Evolutionary conservation across 257 asterid species (phyloP).

Genomic region (Gentiana straminea): DNA sequence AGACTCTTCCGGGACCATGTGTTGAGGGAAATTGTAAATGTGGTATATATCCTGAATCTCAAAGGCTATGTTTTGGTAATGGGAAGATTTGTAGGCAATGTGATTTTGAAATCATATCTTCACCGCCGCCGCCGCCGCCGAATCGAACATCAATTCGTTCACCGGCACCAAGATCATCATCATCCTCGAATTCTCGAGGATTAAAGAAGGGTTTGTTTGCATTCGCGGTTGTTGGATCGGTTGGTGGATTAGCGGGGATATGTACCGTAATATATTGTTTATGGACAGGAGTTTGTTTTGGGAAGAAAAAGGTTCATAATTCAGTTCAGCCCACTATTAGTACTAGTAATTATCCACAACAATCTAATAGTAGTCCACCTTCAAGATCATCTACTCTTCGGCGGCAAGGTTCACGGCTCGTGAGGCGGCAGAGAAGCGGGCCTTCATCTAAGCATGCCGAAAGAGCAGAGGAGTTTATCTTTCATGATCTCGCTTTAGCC

Average conservation of each 20-base stretch:
- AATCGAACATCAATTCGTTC: constrained; percentile 13
- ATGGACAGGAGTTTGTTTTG: constrained; percentile 66
- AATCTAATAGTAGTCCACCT: constrained; percentile 39
- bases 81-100: constrained; percentile 71
- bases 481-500: constrained; percentile 50
- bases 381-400: constrained; percentile 72
- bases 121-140: constrained; percentile 13
- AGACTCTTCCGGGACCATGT: constrained; percentile 69
- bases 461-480: constrained; percentile 60
- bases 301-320: constrained; percentile 69
- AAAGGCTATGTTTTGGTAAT: constrained; percentile 51
- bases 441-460: constrained; percentile 65
- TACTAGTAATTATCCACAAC: constrained; percentile 22
- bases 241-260: constrained; percentile 67
- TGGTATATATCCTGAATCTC: constrained; percentile 56
- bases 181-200: constrained; percentile 25
- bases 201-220: constrained; percentile 48
- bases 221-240: constrained; percentile 58
- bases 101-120: constrained; percentile 23
- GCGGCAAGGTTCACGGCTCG: constrained; percentile 69
- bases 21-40: constrained; percentile 39
- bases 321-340: constrained; percentile 74
- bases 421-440: constrained; percentile 87
- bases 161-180: constrained; percentile 10
- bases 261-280: constrained; percentile 44